Conservation (phyloP, 148 eudicot genomes). For the Vaccinium darrowii region DNA sequence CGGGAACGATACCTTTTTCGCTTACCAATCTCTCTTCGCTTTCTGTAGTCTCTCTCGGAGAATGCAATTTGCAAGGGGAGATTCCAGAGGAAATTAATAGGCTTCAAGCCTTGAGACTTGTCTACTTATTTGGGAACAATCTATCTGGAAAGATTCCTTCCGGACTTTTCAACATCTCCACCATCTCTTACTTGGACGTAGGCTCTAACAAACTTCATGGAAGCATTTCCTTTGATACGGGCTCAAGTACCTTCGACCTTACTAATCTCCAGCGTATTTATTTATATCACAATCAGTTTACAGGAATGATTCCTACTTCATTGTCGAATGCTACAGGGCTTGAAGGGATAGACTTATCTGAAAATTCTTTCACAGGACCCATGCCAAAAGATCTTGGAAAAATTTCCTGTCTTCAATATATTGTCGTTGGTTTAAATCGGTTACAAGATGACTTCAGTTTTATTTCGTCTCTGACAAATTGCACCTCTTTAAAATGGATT, state of each 20-base stretch:
- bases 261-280: neutral
- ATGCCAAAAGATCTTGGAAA: constrained; percentile 12
- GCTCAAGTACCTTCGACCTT: neutral
- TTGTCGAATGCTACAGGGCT: neutral
- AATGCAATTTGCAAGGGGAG: too few relatives aligned
- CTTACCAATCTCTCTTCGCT: too few relatives aligned
- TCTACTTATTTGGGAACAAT: neutral
- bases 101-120: neutral
- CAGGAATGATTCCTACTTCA: neutral
- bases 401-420: neutral
- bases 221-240: neutral
- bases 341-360: neutral
- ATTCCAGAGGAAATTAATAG: neutral
- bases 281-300: neutral
- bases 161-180: neutral
- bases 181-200: neutral
- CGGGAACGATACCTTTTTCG: too few relatives aligned
- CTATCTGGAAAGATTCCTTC: neutral
- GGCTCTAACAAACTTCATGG: constrained; percentile 14
- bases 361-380: neutral
- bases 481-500: neutral
- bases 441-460: neutral
- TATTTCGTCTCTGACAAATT: neutral
- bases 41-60: accelerated
- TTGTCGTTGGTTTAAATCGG: neutral